Evolutionary conservation across 1,284 basidiomycete species (phyloP), one percentile per base, ranked within the genome.

Genomic region (Tilletiopsis washingtonensis): DNA sequence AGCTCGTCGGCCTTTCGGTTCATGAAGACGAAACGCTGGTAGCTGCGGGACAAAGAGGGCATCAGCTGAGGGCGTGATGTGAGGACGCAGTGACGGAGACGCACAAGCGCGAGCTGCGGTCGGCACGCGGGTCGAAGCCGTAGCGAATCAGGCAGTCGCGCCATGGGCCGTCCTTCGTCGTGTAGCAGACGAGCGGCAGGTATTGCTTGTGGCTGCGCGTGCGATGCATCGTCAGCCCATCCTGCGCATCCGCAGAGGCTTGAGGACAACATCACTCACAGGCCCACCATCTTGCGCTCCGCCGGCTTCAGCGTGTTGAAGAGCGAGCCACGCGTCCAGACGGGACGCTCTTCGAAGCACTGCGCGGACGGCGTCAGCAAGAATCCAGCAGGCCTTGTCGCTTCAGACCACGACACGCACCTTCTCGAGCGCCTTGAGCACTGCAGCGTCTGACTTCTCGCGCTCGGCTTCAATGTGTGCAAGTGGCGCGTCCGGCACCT

Each of bases 161-260:
- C 84, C 87, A 97, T 2, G 91, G 89, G 0, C 93, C 93, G 57
- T 96, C 91, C 54, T 84, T 81, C 69, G 97, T 93, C 2, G 87
- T 84, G 70, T 91, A 98, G 42, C 84, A 71, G 4, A 75, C 63
- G 7, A 75, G 61, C 0, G 79, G 74, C 42, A 79, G 67, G 46
- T 77, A 76, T 1, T 74, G 61, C 57, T 78, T 80, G 49, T 75
- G 63, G 40, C 77, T 58, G 45, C 0, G 5, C 20, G 20, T 14
- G 26, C 12, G 3, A 25, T 3, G 14, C 21, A n/a, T 12, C 5
- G 17, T 40, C 12, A 27, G 24, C 37, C 6, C 11, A 47, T 4
- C 5, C 17, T 9, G 7, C 5, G 15, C 5, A n/a, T 9, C 15
- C 39, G 6, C 39, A n/a, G n/a, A 20, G 15, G 23, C 23, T n/a